phyloP scores from a whole-genome alignment of 345 rosid genomes.

The Hypericum androsaemum region DNA sequence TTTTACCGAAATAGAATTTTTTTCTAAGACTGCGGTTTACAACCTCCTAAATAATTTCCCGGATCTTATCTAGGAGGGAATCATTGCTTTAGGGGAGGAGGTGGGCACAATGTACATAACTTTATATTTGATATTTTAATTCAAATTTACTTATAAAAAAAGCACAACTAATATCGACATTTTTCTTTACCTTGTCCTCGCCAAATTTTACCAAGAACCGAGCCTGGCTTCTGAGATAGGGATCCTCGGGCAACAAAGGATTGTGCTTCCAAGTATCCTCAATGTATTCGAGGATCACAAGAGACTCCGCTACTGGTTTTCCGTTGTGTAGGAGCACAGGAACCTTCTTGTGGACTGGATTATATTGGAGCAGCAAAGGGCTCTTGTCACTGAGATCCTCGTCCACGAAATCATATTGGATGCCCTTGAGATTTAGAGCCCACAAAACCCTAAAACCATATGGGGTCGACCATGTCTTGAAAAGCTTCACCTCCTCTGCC shows the following conservation, averaged over 20 bases:
- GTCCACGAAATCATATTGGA: conserved; percentile 17
- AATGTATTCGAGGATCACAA: conserved; percentile 26
- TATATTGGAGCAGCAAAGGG: conserved; percentile 17
- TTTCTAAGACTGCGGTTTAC: too few species aligned
- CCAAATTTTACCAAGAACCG: conserved; percentile 28
- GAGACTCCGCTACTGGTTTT: conserved; percentile 23
- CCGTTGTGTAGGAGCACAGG: conserved; percentile 26
- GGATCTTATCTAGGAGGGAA: too few species aligned
- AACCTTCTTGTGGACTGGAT: conserved; percentile 26
- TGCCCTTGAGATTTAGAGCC: conserved; percentile 26
- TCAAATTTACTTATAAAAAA: too few species aligned
- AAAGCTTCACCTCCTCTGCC: conserved; percentile 27
- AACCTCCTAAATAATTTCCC: too few species aligned
- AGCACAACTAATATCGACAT: background rate
- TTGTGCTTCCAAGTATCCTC: conserved; percentile 26
- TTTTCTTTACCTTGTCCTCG: conserved; percentile 20
- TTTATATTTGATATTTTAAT: too few species aligned
- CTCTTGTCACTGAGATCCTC: conserved; percentile 28
- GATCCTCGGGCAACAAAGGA: conserved; percentile 25
- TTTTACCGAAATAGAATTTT: too few species aligned
- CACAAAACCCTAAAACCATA: conserved; percentile 20
- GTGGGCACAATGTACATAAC: too few species aligned
- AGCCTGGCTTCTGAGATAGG: conserved; percentile 16
- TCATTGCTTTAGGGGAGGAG: too few species aligned
- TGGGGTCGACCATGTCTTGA: conserved; percentile 30